Percentiles rank a stretch among this genome's conserved stretches.
Conservation (phyloP, 78 protist genomes). For the Dictyostelium intermedium region DNA sequence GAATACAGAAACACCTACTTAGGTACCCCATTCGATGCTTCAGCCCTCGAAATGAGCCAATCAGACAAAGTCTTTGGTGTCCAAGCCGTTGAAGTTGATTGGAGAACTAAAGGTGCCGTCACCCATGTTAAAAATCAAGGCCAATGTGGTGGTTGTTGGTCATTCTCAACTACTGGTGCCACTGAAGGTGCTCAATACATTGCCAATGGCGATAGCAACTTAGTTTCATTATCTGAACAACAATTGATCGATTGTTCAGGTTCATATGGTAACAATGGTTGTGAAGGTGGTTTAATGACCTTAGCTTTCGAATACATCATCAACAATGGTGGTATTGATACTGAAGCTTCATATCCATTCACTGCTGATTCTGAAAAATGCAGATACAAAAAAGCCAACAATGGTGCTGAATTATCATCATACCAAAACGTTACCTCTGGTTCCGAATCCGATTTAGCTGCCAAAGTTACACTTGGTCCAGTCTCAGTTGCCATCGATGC, state of each 20-base stretch:
- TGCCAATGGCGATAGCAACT: background rate
- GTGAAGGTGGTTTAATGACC: slow-evolving; percentile 87
- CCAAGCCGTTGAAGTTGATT: slow-evolving; percentile 25
- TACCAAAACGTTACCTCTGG: slow-evolving; percentile 62
- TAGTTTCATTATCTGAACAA: slow-evolving; percentile 85
- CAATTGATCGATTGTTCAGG: slow-evolving; percentile 85
- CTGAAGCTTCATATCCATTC: slow-evolving; percentile 94
- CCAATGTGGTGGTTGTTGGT: slow-evolving; percentile 88
- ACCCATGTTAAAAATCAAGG: slow-evolving; percentile 84
- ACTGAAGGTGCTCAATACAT: slow-evolving; percentile 78
- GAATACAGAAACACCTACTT: slow-evolving; percentile 37
- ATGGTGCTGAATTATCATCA: slow-evolving; percentile 66
- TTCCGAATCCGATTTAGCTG: slow-evolving; percentile 70
- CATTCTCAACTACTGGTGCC: slow-evolving; percentile 81
- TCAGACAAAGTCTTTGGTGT: background rate
- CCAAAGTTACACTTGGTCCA: slow-evolving; percentile 60
- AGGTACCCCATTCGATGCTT: slow-evolving; percentile 38
- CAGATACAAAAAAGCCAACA: slow-evolving; percentile 2
- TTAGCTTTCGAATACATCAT: slow-evolving; percentile 84
- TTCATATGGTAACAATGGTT: slow-evolving; percentile 83
- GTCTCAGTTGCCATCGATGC: slow-evolving; percentile 95
- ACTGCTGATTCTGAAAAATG: slow-evolving; percentile 48
- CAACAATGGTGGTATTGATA: slow-evolving; percentile 79
- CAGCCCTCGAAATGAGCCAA: background rate
- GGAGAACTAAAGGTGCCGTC: slow-evolving; percentile 83